These are phyloP conservation scores for Monilinia fructigena DNA, from an alignment of 2,329 filamentous ascomycete species.

Conservation along the genomic window DNA sequence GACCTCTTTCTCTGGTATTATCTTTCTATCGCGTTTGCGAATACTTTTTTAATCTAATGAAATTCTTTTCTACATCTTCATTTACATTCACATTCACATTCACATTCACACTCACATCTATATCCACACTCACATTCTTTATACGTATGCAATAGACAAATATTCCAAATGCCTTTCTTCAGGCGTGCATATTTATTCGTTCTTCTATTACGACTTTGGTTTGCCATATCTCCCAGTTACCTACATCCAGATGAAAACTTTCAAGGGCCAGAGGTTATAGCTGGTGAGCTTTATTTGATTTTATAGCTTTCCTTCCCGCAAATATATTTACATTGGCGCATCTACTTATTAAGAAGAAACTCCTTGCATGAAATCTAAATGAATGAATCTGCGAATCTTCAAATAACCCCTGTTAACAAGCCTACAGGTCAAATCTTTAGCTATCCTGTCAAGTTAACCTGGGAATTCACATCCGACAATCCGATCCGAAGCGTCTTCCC, in stretches of 20 bases:
- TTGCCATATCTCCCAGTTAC: slow-evolving; percentile 92
- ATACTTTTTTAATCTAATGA: slow-evolving; percentile 24
- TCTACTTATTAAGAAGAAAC: background rate
- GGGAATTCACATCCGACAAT: slow-evolving; percentile 88
- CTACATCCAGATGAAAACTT: slow-evolving; percentile 99
- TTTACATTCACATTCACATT: slow-evolving; percentile 20
- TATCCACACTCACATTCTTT: background rate
- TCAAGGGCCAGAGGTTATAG: slow-evolving; percentile 94
- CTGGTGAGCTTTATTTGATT: slow-evolving; percentile 61
- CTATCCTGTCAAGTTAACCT: slow-evolving; percentile 85
- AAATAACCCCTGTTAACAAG: slow-evolving; percentile 24
- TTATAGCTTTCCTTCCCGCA: slow-evolving; percentile 2
- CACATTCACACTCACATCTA: slow-evolving; percentile 21
- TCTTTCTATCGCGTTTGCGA: slow-evolving; percentile 31
- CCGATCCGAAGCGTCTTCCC: slow-evolving; percentile 96
- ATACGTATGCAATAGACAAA: slow-evolving; percentile 48
- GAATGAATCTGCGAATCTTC: background rate
- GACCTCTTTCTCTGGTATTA: slow-evolving; percentile 12
- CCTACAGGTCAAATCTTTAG: slow-evolving; percentile 80
- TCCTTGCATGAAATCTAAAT: background rate
- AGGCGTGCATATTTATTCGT: slow-evolving; percentile 81
- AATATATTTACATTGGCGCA: background rate
- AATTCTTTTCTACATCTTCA: background rate
- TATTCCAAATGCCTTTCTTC: slow-evolving; percentile 18
- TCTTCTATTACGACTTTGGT: slow-evolving; percentile 84